Percentiles rank a stretch among this genome's conserved stretches.
Conservation (phyloP, 768 basidiomycete species). For the Mycena chlorophos region DNA sequence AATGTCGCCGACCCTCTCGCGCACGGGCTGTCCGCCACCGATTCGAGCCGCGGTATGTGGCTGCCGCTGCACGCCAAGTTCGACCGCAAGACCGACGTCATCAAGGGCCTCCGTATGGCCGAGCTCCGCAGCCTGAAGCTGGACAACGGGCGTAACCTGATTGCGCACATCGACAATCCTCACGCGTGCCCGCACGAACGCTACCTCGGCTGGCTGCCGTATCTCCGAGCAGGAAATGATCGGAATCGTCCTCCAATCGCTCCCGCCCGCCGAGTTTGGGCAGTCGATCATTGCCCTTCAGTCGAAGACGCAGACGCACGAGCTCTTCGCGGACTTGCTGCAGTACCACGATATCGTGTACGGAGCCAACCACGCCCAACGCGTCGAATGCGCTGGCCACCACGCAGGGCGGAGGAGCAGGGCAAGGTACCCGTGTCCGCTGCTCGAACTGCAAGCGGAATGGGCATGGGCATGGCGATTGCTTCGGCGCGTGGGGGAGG, state of each 20-base stretch:
- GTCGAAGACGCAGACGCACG: background rate
- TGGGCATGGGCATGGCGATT: conserved; percentile 22
- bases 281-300: conserved; percentile 1
- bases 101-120: background rate
- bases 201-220: background rate
- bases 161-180: conserved; percentile 1
- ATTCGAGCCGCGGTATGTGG: conserved; percentile 1
- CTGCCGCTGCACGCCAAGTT: background rate
- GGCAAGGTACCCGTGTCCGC: background rate
- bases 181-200: background rate
- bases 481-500: conserved; percentile 31
- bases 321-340: background rate
- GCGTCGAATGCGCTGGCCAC: background rate
- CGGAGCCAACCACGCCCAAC: background rate
- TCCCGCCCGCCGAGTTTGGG: conserved; percentile 1
- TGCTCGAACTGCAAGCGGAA: conserved; percentile 24
- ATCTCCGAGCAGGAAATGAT: conserved; percentile 1
- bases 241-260: conserved; percentile 6
- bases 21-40: background rate
- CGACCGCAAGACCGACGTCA: background rate
- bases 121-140: background rate
- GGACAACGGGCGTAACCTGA: background rate
- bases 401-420: background rate
- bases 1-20: background rate
- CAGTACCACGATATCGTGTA: background rate